Base-by-base conservation (phyloP, 495 filamentous ascomycete species). In the Massariosphaeria phaeospora region DNA sequence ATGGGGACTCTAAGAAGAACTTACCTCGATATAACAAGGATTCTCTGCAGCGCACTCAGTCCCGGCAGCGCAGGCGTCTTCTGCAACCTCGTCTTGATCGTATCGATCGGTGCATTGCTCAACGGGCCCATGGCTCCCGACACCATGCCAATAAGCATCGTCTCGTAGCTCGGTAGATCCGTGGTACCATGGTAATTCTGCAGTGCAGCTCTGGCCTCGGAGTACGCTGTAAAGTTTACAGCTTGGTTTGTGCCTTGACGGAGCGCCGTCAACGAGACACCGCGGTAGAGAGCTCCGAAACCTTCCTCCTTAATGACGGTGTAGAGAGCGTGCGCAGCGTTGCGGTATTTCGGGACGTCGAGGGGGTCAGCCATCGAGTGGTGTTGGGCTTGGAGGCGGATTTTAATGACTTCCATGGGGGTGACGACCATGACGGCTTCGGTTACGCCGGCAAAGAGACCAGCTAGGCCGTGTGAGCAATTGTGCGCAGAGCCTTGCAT, bases 391-490 rank as follows among this genome's bases (percentile, higher is more conserved):
- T 98, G 93, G 61, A 98, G 80, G 31, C 93, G 84, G 67, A 98
- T 98, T 80, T 98, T 98, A 67, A 98, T 77, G 46, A 98, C 93
- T 72, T 98, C 93, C 93, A 98, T 98, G 2, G 93, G 93, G 30
- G 91, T 97, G 25, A 98, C 93, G 11, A 97, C 84, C 27, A 85
- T 85, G 25, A 98, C 91, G 50, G 93, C 93, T 76, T 98, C 93
- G 4, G 93, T 97, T 15, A 96, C 85, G 68, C 93, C 93, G 27
- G 93, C 94, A 24, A 83, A 78, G 20, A 99, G 84, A 66, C 93
- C 93, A 55, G 93, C 91, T 85, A 40, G 10, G 15, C 12, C 2
- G 15, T 35, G 26, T 57, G 36, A 50, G 45, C 29, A 33, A 33
- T 33, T 33, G 29, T 33, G 29, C 7, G 13, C 6, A 23, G n/a